phyloP scores from a whole-genome alignment of 495 filamentous ascomycete species.

The Glonium stellatum region DNA sequence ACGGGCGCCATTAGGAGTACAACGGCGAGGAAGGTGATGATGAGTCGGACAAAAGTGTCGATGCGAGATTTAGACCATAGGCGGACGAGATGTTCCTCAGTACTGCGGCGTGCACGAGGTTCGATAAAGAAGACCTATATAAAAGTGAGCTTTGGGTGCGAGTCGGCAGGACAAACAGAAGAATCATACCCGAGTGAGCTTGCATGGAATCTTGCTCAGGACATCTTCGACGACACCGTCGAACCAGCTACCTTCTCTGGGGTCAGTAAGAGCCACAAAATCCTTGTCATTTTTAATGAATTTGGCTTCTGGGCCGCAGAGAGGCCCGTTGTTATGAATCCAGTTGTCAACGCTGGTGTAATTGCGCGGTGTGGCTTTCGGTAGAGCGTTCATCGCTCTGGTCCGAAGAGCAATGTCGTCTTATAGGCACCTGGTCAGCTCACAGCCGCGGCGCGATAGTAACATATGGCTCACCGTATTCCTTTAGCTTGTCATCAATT shows the following conservation, averaged over 20 bases:
- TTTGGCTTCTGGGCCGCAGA: conserved; percentile 18
- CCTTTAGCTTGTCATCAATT: conserved; percentile 35
- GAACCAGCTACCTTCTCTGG: conserved; percentile 36
- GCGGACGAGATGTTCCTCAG: conserved; percentile 25
- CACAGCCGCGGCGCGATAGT: conserved; percentile 16
- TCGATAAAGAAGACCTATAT: conserved; percentile 22
- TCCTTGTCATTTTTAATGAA: conserved; percentile 35
- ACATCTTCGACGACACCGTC: conserved; percentile 34
- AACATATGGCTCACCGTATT: conserved; percentile 29
- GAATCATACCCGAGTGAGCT: conserved; percentile 13
- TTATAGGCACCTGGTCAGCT: conserved; percentile 21
- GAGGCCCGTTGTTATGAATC: conserved; percentile 27
- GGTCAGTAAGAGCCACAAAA: conserved; percentile 35
- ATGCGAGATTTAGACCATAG: conserved; percentile 32
- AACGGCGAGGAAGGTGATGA: conserved; percentile 31
- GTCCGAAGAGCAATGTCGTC: too few species aligned
- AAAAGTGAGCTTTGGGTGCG: not conserved
- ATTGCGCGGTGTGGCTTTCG: too few species aligned
- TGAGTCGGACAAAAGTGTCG: conserved; percentile 30
- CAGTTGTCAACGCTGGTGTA: conserved; percentile 31
- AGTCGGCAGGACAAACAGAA: not conserved
- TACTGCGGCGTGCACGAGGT: conserved; percentile 23
- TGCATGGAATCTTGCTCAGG: conserved; percentile 23
- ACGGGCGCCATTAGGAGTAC: conserved; percentile 30
- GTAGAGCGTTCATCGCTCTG: too few species aligned